Evolutionary conservation across 768 basidiomycete genomes (phyloP).

Genomic region (Suillus ampliporus): DNA sequence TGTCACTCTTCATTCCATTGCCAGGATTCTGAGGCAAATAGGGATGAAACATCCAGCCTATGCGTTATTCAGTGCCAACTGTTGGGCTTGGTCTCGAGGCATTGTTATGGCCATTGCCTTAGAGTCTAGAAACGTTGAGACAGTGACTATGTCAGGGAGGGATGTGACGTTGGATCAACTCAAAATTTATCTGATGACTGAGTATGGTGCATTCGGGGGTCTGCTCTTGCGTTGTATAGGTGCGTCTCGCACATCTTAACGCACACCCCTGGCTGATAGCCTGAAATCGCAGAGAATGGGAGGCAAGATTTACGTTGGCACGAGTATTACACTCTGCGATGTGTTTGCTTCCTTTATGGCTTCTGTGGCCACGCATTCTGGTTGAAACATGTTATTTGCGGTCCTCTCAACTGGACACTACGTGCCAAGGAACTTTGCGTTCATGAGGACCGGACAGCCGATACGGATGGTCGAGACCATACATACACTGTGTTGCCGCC

Average conservation of each 20-base stretch:
- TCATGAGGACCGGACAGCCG: neutral
- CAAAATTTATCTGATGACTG: conserved; percentile 1
- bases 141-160: conserved; percentile 1
- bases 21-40: neutral
- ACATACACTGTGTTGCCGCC: neutral
- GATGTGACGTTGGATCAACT: neutral
- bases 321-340: conserved; percentile 1
- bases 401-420: conserved; percentile 7
- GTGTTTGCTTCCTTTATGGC: neutral
- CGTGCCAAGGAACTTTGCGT: neutral
- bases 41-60: neutral
- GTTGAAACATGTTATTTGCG: neutral
- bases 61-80: conserved; percentile 5
- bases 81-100: conserved; percentile 9
- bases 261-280: neutral
- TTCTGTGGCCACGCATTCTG: neutral
- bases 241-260: neutral
- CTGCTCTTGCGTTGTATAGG: neutral
- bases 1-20: neutral
- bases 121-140: neutral
- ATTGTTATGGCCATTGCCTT: neutral
- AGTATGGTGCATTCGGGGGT: conserved; percentile 3
- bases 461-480: neutral
- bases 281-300: neutral
- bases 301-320: neutral